These are phyloP conservation scores for Botryotinia convoluta DNA, from an alignment of 2,329 filamentous ascomycete species.

Conservation along the genomic window DNA sequence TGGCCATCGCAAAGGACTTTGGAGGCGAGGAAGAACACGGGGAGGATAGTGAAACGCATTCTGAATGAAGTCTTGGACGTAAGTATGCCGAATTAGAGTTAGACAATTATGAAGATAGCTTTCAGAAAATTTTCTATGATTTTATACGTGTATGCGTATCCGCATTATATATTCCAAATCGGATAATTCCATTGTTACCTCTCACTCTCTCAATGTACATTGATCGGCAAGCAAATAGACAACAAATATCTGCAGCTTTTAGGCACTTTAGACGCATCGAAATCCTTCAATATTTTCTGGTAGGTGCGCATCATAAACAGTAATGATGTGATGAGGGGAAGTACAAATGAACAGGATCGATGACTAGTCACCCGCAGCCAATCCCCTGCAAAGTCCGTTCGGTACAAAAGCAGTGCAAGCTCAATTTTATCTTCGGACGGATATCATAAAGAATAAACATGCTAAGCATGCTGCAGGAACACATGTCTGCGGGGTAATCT, in stretches of 20 bases:
- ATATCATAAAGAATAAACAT: neutral
- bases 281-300: neutral
- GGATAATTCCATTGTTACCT: neutral
- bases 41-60: slow-evolving; percentile 27
- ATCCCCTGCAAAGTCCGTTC: neutral
- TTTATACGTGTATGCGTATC: neutral
- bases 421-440: neutral
- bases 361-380: neutral
- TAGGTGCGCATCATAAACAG: neutral
- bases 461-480: neutral
- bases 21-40: slow-evolving; percentile 24
- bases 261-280: neutral
- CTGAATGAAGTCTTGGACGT: neutral
- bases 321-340: neutral
- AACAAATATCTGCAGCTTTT: neutral
- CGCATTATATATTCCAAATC: neutral
- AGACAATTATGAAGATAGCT: too few relatives aligned
- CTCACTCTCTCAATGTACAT: neutral
- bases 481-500: slow-evolving; percentile 13
- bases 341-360: neutral
- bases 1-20: slow-evolving; percentile 30
- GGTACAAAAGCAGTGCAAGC: neutral
- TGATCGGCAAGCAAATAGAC: neutral
- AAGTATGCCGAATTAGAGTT: too few relatives aligned
- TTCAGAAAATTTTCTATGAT: neutral